A percentile compares a stretch with the other conserved stretches of the same genome.
Evolutionary conservation across 2,329 filamentous ascomycete species (phyloP).

Genomic region (Uncinocarpus reesii): DNA sequence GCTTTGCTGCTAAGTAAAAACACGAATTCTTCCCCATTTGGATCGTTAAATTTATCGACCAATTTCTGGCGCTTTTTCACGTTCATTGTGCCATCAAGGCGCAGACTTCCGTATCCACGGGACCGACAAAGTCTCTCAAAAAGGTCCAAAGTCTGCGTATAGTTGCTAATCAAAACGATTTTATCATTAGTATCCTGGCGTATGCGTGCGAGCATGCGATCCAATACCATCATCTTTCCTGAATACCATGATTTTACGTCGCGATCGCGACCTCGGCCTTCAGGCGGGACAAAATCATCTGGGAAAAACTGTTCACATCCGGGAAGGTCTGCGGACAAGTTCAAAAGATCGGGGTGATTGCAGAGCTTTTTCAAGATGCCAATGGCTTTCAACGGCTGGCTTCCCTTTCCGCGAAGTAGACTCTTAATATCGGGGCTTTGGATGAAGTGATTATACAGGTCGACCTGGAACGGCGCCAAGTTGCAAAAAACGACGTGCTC

Average conservation of each 20-base stretch:
- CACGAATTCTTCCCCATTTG: constrained; percentile 77
- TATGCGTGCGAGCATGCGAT: constrained; percentile 92
- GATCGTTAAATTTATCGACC: constrained; percentile 95
- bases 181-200: constrained; percentile 96
- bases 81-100: constrained; percentile 94
- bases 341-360: constrained; percentile 90
- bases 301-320: constrained; percentile 75
- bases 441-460: constrained; percentile 95
- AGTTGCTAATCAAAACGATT: constrained; percentile 97
- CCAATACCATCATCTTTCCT: constrained; percentile 96
- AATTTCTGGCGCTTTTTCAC: constrained; percentile 95
- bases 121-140: constrained; percentile 84
- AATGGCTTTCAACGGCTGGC: constrained; percentile 92
- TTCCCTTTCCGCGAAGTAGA: constrained; percentile 82
- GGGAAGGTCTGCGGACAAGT: constrained; percentile 70
- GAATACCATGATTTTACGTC: constrained; percentile 94
- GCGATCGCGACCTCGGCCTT: constrained; percentile 74
- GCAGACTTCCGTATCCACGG: constrained; percentile 72
- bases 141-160: constrained; percentile 88
- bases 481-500: constrained; percentile 99
- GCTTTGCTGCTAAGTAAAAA: constrained; percentile 96
- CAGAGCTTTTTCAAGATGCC: constrained; percentile 95
- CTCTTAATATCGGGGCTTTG: constrained; percentile 90
- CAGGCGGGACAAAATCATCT: constrained; percentile 78
- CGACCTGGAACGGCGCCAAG: constrained; percentile 80